phyloP scores from a whole-genome alignment of 2,329 filamentous ascomycete species.

The Ceratocystis diversiconidia region DNA sequence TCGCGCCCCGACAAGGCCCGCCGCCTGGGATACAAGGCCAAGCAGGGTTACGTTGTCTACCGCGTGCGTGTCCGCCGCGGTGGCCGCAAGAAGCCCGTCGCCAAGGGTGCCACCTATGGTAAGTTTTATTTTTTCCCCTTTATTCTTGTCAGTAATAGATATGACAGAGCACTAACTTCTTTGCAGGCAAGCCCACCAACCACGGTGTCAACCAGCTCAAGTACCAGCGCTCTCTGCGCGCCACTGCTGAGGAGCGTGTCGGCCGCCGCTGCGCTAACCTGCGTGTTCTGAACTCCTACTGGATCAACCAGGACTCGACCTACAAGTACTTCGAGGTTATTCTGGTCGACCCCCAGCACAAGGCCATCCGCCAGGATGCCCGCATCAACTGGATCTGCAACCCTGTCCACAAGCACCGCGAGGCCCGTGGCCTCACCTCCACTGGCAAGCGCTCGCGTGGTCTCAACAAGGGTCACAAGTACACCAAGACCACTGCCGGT shows the following conservation, averaged over 20 bases:
- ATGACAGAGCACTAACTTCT: constrained; percentile 20
- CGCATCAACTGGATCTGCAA: constrained; percentile 99
- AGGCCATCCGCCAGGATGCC: constrained; percentile 96
- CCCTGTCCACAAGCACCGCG: constrained; percentile 99
- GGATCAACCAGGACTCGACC: constrained; percentile 99
- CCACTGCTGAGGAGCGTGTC: constrained; percentile 99
- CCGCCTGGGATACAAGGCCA: constrained; percentile 99
- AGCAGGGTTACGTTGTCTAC: constrained; percentile 99
- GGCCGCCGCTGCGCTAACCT: constrained; percentile 97
- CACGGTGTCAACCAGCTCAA: constrained; percentile 99
- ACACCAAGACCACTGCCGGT: constrained; percentile 95
- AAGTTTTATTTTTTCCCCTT: constrained; percentile 28
- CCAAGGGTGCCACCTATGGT: constrained; percentile 99
- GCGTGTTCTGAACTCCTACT: constrained; percentile 99
- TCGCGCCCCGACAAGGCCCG: constrained; percentile 99
- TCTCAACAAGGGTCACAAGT: constrained; percentile 97
- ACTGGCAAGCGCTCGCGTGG: constrained; percentile 99
- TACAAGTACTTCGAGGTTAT: constrained; percentile 99
- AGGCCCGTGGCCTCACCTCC: constrained; percentile 89
- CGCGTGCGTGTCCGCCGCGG: constrained; percentile 95
- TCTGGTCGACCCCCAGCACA: constrained; percentile 99
- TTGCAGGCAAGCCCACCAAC: constrained; percentile 97
- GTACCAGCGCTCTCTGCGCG: constrained; percentile 97
- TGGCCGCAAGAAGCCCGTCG: constrained; percentile 91
- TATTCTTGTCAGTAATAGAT: neutral